Evolutionary conservation across 768 basidiomycete genomes (phyloP), one percentile per base, ranked within the genome.

Genomic region (Boletus fagicola): DNA sequence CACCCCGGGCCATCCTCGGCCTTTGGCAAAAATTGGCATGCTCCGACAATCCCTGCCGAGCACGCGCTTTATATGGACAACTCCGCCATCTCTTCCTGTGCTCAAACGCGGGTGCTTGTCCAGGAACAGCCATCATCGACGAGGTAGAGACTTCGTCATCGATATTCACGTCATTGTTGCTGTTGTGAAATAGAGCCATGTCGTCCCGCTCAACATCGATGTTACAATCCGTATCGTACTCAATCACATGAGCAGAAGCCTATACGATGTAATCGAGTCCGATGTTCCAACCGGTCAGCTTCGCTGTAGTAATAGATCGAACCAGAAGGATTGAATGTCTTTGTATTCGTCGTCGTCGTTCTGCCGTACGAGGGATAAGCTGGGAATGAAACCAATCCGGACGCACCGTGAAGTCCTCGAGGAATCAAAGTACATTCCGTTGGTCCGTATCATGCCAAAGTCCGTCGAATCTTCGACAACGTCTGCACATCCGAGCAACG

Each of bases 401-500:
- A 26, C 26, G 26, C 26, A 26, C 26, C 26, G 26, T 26, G 26
- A 92, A 92, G 40, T 92, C 89, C 56, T 91, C 89, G 49, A 92
- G 70, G 4, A 87, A 88, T 26, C 26, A 26, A 26, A 4, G 4
- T n/a, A n/a, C n/a, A n/a, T n/a, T n/a, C n/a, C n/a, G n/a, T n/a
- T n/a, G n/a, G n/a, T n/a, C n/a, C n/a, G n/a, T n/a, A n/a, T n/a
- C n/a, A n/a, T n/a, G n/a, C n/a, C n/a, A n/a, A n/a, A n/a, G n/a
- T n/a, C n/a, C n/a, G n/a, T n/a, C n/a, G n/a, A n/a, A n/a, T n/a
- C n/a, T n/a, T n/a, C n/a, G n/a, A n/a, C n/a, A n/a, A n/a, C n/a
- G n/a, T n/a, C n/a, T n/a, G n/a, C n/a, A 26, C 26, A 26, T 48
- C 70, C 68, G 68, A 60, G 68, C 73, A 72, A 74, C 71, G 69